These are phyloP conservation scores for Stylonectria norvegica DNA, from an alignment of 2,329 filamentous ascomycete species.

Conservation along the genomic window DNA sequence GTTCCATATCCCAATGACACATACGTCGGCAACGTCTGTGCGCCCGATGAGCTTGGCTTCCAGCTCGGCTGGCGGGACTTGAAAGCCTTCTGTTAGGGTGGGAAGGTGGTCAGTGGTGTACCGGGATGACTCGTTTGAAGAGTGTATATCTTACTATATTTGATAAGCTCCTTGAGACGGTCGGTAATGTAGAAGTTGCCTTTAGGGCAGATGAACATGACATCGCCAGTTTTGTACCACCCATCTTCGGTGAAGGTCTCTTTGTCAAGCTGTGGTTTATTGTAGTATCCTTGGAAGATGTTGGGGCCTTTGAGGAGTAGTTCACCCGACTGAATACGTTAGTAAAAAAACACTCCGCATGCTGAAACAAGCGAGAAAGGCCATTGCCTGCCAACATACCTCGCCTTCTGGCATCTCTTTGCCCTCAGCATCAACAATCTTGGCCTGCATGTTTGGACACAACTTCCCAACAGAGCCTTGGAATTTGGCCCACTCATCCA, in stretches of 20 bases:
- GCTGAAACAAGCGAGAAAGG: not conserved
- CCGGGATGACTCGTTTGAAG: not conserved
- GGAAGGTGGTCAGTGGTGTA: not conserved
- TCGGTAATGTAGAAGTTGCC: constrained; percentile 91
- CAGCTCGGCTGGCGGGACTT: constrained; percentile 67
- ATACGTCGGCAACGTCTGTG: constrained; percentile 53
- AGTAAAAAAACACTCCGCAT: not conserved
- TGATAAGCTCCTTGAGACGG: constrained; percentile 66
- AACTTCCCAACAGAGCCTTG: constrained; percentile 78
- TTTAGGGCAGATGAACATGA: constrained; percentile 71
- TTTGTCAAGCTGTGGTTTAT: constrained; percentile 66
- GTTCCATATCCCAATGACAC: constrained; percentile 60
- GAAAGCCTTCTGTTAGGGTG: constrained; percentile 55
- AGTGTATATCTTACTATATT: constrained; percentile 42
- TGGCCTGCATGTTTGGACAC: constrained; percentile 74
- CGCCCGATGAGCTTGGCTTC: constrained; percentile 47
- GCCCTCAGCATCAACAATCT: constrained; percentile 67
- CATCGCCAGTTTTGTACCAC: constrained; percentile 88
- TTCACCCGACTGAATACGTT: constrained; percentile 50
- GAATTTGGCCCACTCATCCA: constrained; percentile 71
- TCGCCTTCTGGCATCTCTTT: constrained; percentile 53
- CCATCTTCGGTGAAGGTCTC: constrained; percentile 72
- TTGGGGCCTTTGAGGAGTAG: constrained; percentile 78
- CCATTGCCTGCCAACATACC: constrained; percentile 26
- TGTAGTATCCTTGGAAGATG: constrained; percentile 74